A percentile compares a stretch with the other conserved stretches of the same genome.
Conservation (phyloP, 768 basidiomycete genomes). For the Daedaleopsis sinensis region DNA sequence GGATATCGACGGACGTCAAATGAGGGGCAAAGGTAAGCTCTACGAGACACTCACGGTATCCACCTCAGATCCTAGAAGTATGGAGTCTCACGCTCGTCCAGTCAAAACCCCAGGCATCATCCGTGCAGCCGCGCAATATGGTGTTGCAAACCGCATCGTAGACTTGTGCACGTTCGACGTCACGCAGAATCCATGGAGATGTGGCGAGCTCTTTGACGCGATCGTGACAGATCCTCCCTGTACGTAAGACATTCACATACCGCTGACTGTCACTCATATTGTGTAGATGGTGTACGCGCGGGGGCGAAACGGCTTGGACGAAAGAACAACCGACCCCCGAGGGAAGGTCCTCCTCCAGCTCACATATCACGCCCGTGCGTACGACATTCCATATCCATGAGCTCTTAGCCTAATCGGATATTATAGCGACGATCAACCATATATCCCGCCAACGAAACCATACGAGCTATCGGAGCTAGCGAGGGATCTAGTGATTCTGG, state of each 20-base stretch:
- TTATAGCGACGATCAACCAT: conserved; percentile 61
- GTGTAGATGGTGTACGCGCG: conserved; percentile 87
- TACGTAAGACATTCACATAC: conserved; percentile 40
- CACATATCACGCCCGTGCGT: conserved; percentile 45
- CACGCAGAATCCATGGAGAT: conserved; percentile 87
- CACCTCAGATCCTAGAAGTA: neutral
- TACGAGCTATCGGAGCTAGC: conserved; percentile 90
- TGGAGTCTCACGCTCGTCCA: conserved; percentile 17
- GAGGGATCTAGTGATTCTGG: conserved; percentile 76
- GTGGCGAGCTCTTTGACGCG: conserved; percentile 90
- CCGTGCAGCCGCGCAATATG: conserved; percentile 85
- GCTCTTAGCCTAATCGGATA: neutral
- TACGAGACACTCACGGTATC: neutral
- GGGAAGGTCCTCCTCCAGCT: conserved; percentile 32
- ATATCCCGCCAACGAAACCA: conserved; percentile 88
- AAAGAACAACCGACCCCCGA: conserved; percentile 49
- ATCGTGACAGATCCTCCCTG: conserved; percentile 96
- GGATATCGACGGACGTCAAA: conserved; percentile 97
- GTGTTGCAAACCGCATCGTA: conserved; percentile 67
- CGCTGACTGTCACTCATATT: neutral
- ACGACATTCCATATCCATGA: neutral
- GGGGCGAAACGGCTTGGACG: conserved; percentile 83
- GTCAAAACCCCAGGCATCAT: conserved; percentile 66
- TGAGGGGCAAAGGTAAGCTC: conserved; percentile 84
- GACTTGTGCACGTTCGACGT: conserved; percentile 93